These are phyloP conservation scores for Ophiocordyceps australis DNA, from an alignment of 2,329 filamentous ascomycete genomes.

Conservation along the genomic window DNA sequence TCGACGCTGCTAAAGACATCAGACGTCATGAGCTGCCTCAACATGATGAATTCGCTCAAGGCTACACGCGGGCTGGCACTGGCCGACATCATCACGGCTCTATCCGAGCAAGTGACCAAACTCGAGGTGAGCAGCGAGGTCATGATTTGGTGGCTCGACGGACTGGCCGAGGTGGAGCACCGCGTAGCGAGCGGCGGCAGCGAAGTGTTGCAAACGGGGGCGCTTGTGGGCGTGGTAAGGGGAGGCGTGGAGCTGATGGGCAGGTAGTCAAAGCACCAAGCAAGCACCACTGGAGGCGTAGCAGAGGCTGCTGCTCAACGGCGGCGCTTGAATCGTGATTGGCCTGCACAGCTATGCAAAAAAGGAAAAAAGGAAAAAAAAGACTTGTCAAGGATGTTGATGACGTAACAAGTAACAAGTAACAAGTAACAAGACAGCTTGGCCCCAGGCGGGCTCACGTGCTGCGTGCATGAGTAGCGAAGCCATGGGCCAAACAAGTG, in stretches of 20 bases:
- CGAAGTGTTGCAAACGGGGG: conserved; percentile 81
- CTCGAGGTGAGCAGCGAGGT: conserved; percentile 75
- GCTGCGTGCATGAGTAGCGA: too few relatives aligned
- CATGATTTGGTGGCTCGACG: conserved; percentile 81
- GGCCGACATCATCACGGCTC: conserved; percentile 78
- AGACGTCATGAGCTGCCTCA: conserved; percentile 79
- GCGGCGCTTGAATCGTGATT: too few relatives aligned
- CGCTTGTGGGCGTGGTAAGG: conserved; percentile 74
- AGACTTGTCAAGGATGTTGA: too few relatives aligned
- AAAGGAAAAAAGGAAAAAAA: too few relatives aligned
- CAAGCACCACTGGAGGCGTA: too few relatives aligned
- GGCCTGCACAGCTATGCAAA: too few relatives aligned
- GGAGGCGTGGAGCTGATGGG: conserved; percentile 61
- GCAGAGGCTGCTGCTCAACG: too few relatives aligned
- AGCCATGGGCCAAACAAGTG: too few relatives aligned
- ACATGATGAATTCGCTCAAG: conserved; percentile 79
- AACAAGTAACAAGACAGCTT: too few relatives aligned
- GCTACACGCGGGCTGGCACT: conserved; percentile 69
- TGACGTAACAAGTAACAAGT: too few relatives aligned
- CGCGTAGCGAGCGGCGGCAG: conserved; percentile 73
- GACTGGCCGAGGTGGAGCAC: conserved; percentile 84
- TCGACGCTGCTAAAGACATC: conserved; percentile 66
- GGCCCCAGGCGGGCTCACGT: too few relatives aligned
- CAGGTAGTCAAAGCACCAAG: too few relatives aligned
- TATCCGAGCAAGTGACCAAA: conserved; percentile 66